Evolutionary conservation across 495 filamentous ascomycete species (phyloP), one percentile per base, ranked within the genome.

Genomic region (Neurospora discreta): DNA sequence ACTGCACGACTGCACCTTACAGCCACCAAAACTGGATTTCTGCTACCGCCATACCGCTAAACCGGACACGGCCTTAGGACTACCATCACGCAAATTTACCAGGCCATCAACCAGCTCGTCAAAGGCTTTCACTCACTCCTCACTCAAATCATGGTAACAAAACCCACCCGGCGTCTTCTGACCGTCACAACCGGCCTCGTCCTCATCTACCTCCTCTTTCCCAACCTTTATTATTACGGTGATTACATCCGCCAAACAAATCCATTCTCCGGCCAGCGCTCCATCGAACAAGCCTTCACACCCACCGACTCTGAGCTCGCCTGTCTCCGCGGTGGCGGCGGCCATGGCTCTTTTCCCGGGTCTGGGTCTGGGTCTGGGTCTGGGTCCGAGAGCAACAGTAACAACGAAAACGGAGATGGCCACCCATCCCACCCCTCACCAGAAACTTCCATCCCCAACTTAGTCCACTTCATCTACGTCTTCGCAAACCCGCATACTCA

Each of bases 391-490:
- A 70, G 7, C 42, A 38, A 36, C 39, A n/a, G 33, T 20, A 10
- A 46, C 44, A 11, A 23, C 1, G 20, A 52, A 5, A 23, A 52
- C 16, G 42, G n/a, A 43, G n/a, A n/a, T n/a, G 42, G 42, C 18
- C 42, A 43, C 2, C 18, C 42, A 43, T 43, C 42, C 18, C 7
- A 43, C 42, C n/a, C 11, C 13, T 40, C 4, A 15, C 4, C 11
- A 15, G 39, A 40, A 40, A 10, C 9, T 2, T 9, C 39, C 0
- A 39, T 85, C 26, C 84, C 84, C 8, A 85, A 84, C 70, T 75
- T 82, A 40, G 83, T 85, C 38, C 83, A 85, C 74, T 81, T 85
- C 73, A 82, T 84, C 41, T 85, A 78, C 75, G 79, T 82, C 9
- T 80, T 82, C 52, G 80, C 79, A 67, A 82, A 82, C 71, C 81